Percentiles rank a stretch among this genome's conserved stretches.
Evolutionary conservation across 2,329 filamentous ascomycete genomes (phyloP).

Genomic region (Metarhizium anisopliae): DNA sequence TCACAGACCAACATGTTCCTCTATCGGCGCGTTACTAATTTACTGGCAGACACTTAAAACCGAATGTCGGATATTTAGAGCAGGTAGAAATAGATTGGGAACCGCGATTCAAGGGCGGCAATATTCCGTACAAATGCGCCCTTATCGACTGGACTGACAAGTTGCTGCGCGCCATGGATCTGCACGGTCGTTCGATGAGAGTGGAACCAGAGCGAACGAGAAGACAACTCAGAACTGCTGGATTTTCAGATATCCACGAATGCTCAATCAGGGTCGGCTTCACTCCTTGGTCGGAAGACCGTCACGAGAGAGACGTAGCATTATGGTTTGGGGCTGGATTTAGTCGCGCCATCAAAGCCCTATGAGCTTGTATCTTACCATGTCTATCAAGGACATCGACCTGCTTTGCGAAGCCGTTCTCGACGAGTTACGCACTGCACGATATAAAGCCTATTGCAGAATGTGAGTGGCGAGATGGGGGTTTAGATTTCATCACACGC

Average conservation of each 20-base stretch:
- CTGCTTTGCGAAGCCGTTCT: slow-evolving; percentile 51
- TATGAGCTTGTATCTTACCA: slow-evolving; percentile 40
- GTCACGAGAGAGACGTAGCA: slow-evolving; percentile 56
- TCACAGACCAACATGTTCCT: neutral
- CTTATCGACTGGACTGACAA: slow-evolving; percentile 30
- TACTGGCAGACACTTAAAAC: slow-evolving; percentile 56
- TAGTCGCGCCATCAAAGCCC: slow-evolving; percentile 62
- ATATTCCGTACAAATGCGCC: slow-evolving; percentile 44
- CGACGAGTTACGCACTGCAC: slow-evolving; percentile 54
- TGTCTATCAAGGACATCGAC: slow-evolving; percentile 46
- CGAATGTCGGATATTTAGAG: slow-evolving; percentile 64
- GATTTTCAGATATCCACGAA: slow-evolving; percentile 69
- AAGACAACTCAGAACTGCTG: slow-evolving; percentile 48
- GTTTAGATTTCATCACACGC: neutral
- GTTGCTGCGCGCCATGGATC: neutral
- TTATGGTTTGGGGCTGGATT: slow-evolving; percentile 72
- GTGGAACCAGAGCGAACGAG: no score
- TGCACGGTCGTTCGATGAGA: neutral
- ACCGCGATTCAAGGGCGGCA: slow-evolving; percentile 50
- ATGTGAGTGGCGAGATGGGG: slow-evolving; percentile 45
- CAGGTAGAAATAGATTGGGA: slow-evolving; percentile 77
- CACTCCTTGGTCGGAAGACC: slow-evolving; percentile 58
- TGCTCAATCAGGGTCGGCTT: slow-evolving; percentile 56
- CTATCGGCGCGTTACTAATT: neutral
- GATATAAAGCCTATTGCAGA: slow-evolving; percentile 59